Conservation (phyloP, 495 filamentous ascomycete species). For the Penicillium robsamsonii region DNA sequence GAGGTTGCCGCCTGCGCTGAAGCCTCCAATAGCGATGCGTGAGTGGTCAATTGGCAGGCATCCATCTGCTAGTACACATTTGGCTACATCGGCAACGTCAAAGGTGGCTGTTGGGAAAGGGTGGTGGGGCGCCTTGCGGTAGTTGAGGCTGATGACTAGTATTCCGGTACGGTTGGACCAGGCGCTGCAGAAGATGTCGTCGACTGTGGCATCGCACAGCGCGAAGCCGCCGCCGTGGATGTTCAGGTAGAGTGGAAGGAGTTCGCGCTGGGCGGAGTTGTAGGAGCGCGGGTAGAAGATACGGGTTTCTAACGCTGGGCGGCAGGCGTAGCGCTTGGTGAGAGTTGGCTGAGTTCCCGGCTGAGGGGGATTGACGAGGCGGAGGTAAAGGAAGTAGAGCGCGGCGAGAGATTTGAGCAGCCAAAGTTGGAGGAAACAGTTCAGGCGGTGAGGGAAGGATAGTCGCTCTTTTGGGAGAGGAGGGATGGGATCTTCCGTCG, state of each 20-base stretch:
- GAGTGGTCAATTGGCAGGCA: conserved; percentile 32
- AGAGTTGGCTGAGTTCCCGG: conserved; percentile 27
- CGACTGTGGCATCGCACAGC: conserved; percentile 21
- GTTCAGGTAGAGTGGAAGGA: conserved; percentile 35
- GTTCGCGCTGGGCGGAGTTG: conserved; percentile 16
- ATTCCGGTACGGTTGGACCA: conserved; percentile 34
- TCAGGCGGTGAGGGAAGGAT: conserved; percentile 20
- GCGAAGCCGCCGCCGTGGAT: conserved; percentile 43
- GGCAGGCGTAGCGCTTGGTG: conserved; percentile 31
- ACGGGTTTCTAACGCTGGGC: conserved; percentile 28
- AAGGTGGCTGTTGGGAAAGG: conserved; percentile 31
- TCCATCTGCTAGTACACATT: conserved; percentile 42
- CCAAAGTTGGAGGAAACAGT: conserved; percentile 26
- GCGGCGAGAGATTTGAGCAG: conserved; percentile 20
- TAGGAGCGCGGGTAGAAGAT: conserved; percentile 37
- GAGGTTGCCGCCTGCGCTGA: conserved; percentile 39
- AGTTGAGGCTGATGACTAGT: conserved; percentile 36
- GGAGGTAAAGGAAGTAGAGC: conserved; percentile 16
- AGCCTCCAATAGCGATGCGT: conserved; percentile 36
- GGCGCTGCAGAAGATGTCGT: conserved; percentile 32
- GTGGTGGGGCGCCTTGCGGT: conserved; percentile 33
- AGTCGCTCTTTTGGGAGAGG: conserved; percentile 22
- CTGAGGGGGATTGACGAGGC: conserved; percentile 14
- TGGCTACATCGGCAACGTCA: conserved; percentile 26
- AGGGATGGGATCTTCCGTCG: background rate